phyloP scores from a whole-genome alignment of 2,329 filamentous ascomycete genomes.

The Penicillium freii region DNA sequence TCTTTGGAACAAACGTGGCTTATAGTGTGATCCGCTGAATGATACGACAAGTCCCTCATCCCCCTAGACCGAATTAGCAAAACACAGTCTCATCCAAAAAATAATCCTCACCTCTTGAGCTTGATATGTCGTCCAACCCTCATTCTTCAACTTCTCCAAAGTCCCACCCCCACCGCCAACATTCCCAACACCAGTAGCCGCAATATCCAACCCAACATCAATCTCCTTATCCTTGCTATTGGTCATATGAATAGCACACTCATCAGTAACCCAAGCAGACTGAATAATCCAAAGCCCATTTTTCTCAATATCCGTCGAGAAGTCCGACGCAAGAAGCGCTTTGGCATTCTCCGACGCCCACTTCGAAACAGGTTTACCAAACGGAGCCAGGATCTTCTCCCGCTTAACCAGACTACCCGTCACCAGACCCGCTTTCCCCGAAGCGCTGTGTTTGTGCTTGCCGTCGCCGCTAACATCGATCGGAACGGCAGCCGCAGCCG shows the following conservation, averaged over 20 bases:
- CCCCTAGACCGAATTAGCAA: too few species aligned
- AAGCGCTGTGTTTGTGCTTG: too few species aligned
- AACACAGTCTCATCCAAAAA: too few species aligned
- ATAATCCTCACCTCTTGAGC: too few species aligned
- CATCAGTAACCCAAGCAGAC: background rate
- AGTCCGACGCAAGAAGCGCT: background rate
- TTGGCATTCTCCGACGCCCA: background rate
- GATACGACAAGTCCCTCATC: too few species aligned
- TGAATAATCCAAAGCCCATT: background rate
- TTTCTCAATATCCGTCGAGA: background rate
- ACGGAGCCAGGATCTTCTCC: background rate
- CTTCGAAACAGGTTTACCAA: background rate
- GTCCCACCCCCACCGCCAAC: too few species aligned
- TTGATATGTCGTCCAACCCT: too few species aligned
- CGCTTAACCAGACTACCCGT: background rate
- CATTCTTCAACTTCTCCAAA: too few species aligned
- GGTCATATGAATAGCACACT: background rate
- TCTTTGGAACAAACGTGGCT: background rate
- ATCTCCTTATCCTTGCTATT: background rate
- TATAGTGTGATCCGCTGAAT: too few species aligned
- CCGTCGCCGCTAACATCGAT: too few species aligned
- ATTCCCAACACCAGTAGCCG: background rate
- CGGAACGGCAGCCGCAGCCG: too few species aligned
- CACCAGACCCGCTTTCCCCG: too few species aligned
- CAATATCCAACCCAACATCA: background rate